Evolutionary conservation across 768 basidiomycete species (phyloP).

Genomic region (Tylopilus intermedius): DNA sequence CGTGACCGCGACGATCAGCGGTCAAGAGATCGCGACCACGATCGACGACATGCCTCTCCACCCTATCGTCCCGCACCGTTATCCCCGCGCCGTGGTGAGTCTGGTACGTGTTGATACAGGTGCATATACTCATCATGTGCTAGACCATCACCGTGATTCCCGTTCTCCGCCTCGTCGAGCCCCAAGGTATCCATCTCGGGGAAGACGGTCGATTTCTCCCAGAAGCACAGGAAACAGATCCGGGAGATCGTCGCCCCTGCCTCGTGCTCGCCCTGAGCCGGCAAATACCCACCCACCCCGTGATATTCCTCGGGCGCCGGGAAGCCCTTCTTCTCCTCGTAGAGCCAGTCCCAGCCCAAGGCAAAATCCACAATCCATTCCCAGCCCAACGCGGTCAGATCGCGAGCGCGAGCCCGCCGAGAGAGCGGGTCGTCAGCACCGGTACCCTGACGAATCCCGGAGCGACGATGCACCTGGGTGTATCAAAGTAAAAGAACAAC

Average conservation of each 20-base stretch:
- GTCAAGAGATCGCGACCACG: constrained; percentile 19
- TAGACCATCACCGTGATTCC: constrained; percentile 15
- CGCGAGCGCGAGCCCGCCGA: constrained; percentile 4
- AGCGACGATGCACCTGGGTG: constrained; percentile 1
- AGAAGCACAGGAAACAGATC: constrained; percentile 20
- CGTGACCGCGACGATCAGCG: constrained; percentile 8
- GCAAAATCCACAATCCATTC: neutral
- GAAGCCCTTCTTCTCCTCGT: constrained; percentile 12
- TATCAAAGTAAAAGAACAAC: constrained; percentile 2
- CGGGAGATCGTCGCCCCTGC: constrained; percentile 17
- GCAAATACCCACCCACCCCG: constrained; percentile 5
- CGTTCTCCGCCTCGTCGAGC: constrained; percentile 14
- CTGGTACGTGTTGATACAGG: neutral
- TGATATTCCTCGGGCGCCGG: constrained; percentile 11
- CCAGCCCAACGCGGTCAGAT: constrained; percentile 12
- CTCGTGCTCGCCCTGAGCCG: constrained; percentile 14
- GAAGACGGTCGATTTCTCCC: constrained; percentile 21
- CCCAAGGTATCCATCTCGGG: constrained; percentile 14
- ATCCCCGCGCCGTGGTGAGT: constrained; percentile 28
- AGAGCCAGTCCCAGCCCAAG: constrained; percentile 14
- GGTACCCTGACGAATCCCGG: neutral
- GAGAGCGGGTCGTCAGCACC: neutral
- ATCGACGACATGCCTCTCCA: constrained; percentile 18
- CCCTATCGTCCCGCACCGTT: constrained; percentile 15
- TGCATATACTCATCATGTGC: neutral